These are phyloP conservation scores for Dichomitus squalens DNA, from an alignment of 1,284 basidiomycete genomes.

Conservation along the genomic window DNA sequence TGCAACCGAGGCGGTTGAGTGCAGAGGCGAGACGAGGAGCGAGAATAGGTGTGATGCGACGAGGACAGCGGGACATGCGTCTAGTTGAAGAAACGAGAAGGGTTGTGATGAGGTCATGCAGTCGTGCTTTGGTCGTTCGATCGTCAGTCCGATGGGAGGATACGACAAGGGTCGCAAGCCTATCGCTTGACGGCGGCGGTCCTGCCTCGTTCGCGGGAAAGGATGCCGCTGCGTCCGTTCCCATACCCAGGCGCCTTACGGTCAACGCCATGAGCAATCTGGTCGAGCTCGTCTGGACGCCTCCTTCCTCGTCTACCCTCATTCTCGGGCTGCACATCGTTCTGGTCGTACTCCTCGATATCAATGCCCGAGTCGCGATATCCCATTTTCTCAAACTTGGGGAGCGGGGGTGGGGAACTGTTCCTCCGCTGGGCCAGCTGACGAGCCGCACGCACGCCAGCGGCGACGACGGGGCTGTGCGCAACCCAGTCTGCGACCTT, in stretches of 20 bases:
- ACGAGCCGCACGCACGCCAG: conserved; percentile 14
- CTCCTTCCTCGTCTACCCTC: conserved; percentile 28
- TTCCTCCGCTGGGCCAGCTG: conserved; percentile 28
- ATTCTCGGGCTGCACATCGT: not conserved
- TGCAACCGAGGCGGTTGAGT: not conserved
- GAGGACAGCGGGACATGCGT: conserved; percentile 20
- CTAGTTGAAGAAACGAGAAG: conserved; percentile 12
- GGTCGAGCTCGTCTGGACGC: conserved; percentile 30
- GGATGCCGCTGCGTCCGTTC: conserved; percentile 32
- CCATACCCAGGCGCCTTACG: conserved; percentile 31
- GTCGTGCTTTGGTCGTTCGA: conserved; percentile 22
- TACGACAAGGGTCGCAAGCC: not conserved
- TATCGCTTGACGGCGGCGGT: conserved; percentile 14
- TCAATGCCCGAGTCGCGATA: conserved; percentile 21
- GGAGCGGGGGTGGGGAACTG: conserved; percentile 30
- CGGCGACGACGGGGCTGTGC: conserved; percentile 31
- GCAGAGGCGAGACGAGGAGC: not conserved
- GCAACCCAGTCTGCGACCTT: conserved; percentile 38
- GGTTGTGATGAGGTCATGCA: conserved; percentile 14
- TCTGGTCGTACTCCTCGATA: conserved; percentile 25
- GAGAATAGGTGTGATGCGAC: conserved; percentile 16
- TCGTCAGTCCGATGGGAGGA: conserved; percentile 17
- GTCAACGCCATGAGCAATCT: conserved; percentile 9
- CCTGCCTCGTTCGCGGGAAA: conserved; percentile 28
- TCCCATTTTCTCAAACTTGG: conserved; percentile 27